phyloP scores from a whole-genome alignment of 192 early-diverging fungal genomes.

The Backusella tuberculispora region DNA sequence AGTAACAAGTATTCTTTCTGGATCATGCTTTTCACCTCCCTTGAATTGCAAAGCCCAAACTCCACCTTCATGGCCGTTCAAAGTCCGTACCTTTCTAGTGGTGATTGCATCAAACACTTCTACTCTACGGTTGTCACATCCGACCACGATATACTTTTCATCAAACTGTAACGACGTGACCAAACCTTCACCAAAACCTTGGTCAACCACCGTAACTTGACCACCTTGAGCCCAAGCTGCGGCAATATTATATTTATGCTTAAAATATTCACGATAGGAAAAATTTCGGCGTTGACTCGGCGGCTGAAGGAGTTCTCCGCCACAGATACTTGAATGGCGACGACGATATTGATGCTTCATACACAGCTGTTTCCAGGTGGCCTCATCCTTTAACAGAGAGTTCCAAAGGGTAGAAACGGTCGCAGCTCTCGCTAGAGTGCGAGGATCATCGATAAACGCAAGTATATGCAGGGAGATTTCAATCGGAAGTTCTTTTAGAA shows the following conservation, averaged over 20 bases:
- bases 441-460: slow-evolving; percentile 79
- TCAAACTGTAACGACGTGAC: slow-evolving; percentile 99
- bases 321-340: slow-evolving; percentile 33
- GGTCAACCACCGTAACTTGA: slow-evolving; percentile 54
- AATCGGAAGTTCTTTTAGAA: slow-evolving; percentile 75
- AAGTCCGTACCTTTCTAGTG: slow-evolving; percentile 69
- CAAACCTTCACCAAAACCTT: slow-evolving; percentile 57
- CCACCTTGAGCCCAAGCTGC: slow-evolving; percentile 57
- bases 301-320: slow-evolving; percentile 30
- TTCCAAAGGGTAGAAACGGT: slow-evolving; percentile 69
- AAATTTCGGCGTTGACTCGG: slow-evolving; percentile 34
- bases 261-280: slow-evolving; percentile 59
- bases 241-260: slow-evolving; percentile 54
- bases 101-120: slow-evolving; percentile 89
- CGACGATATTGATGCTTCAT: slow-evolving; percentile 40
- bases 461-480: slow-evolving; percentile 83
- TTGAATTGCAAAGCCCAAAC: slow-evolving; percentile 94
- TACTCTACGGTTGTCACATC: slow-evolving; percentile 93
- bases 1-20: slow-evolving; percentile 79
- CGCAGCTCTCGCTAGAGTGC: slow-evolving; percentile 71
- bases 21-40: slow-evolving; percentile 40
- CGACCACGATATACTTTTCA: slow-evolving; percentile 89
- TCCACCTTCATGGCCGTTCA: slow-evolving; percentile 92
- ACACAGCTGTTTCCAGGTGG: slow-evolving; percentile 46
- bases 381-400: slow-evolving; percentile 53